These are phyloP conservation scores for Zymoseptoria crescenta DNA, from an alignment of 2,329 filamentous ascomycete species.

Conservation along the genomic window DNA sequence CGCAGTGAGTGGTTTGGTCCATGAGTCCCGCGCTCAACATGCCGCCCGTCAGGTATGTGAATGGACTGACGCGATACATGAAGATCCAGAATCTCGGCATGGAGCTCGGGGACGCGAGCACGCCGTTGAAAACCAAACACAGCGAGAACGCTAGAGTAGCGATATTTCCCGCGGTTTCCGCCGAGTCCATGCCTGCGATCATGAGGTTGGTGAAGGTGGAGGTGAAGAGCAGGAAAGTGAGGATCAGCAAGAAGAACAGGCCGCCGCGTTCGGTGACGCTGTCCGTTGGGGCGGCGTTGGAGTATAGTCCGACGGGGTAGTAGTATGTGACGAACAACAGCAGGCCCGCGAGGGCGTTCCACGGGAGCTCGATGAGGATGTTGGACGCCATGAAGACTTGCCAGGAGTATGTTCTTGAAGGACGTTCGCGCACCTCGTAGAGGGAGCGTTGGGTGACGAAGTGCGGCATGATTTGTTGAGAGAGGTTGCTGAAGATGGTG, in stretches of 20 bases:
- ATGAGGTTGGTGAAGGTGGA: constrained; percentile 74
- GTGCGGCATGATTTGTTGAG: constrained; percentile 76
- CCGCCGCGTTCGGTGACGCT: constrained; percentile 61
- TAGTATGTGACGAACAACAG: constrained; percentile 78
- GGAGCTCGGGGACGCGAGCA: constrained; percentile 55
- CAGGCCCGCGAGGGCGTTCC: constrained; percentile 69
- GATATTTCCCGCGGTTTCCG: constrained; percentile 68
- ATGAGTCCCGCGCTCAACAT: constrained; percentile 65
- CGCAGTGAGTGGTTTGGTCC: constrained; percentile 58
- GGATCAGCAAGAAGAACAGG: constrained; percentile 70
- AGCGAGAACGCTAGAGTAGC: constrained; percentile 68
- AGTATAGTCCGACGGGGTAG: constrained; percentile 72
- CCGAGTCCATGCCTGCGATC: constrained; percentile 66
- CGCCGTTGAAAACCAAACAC: constrained; percentile 62
- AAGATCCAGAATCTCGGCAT: constrained; percentile 74
- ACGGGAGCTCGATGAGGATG: constrained; percentile 77
- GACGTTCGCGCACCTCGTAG: constrained; percentile 78
- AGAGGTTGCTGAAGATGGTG: constrained; percentile 72
- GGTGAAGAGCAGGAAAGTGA: constrained; percentile 60
- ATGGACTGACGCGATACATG: constrained; percentile 74
- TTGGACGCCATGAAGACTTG: constrained; percentile 76
- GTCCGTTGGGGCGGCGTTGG: constrained; percentile 56
- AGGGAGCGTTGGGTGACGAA: constrained; percentile 75
- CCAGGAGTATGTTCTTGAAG: constrained; percentile 79
- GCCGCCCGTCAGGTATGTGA: constrained; percentile 70